Percentiles rank a stretch among this genome's conserved stretches.
Conservation (phyloP, 1,284 basidiomycete genomes). For the Pyrrhoderma noxium region DNA sequence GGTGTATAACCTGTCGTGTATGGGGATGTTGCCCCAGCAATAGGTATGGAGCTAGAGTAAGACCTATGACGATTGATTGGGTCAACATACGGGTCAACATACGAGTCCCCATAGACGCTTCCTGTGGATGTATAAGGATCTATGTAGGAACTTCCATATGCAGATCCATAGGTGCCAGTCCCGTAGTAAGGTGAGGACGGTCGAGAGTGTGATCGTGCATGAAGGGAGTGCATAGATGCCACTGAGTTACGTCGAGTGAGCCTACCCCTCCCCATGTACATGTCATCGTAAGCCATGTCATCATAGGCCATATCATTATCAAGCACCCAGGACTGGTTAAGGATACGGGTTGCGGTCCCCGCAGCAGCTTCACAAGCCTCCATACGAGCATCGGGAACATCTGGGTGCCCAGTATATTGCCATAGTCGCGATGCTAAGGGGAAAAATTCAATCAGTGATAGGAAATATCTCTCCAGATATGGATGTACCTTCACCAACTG, state of each 20-base stretch:
- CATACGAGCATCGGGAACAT: constrained; percentile 38
- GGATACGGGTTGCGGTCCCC: constrained; percentile 46
- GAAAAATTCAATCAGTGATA: neutral
- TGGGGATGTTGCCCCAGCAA: neutral
- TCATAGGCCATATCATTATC: constrained; percentile 5
- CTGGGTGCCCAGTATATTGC: constrained; percentile 34
- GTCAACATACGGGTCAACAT: neutral
- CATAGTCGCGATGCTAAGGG: constrained; percentile 37
- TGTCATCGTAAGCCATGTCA: constrained; percentile 2
- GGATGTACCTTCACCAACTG: constrained; percentile 52
- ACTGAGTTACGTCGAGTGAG: constrained; percentile 13
- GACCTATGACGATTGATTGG: neutral
- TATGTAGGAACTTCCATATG: constrained; percentile 1
- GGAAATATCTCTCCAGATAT: neutral
- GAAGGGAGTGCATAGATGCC: constrained; percentile 9
- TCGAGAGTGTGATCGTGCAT: neutral
- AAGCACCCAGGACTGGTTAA: constrained; percentile 28
- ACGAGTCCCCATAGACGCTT: neutral
- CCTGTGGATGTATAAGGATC: neutral
- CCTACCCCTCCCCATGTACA: constrained; percentile 4
- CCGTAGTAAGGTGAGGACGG: neutral
- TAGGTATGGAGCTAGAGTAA: no score
- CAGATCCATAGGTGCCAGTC: neutral
- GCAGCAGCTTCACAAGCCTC: constrained; percentile 49
- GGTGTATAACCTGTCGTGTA: neutral